Evolutionary conservation across 2,329 filamentous ascomycete species (phyloP).

Genomic region (Pyrenochaeta sp.): DNA sequence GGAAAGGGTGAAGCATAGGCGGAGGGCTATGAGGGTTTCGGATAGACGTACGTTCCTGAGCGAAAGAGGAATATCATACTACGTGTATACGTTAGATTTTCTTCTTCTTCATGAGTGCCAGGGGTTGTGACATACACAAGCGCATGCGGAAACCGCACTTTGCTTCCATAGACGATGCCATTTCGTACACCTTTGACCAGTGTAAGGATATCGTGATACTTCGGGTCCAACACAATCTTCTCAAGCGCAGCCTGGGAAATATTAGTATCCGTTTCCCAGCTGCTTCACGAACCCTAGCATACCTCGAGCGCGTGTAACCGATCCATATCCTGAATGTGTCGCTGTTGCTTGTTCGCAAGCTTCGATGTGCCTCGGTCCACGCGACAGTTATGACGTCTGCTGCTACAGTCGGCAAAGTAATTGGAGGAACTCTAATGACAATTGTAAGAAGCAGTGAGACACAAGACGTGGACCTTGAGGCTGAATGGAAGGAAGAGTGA

Average conservation of each 20-base stretch:
- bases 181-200: slow-evolving; percentile 94
- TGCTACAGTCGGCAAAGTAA: slow-evolving; percentile 6
- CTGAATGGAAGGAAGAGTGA: slow-evolving; percentile 11
- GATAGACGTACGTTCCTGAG: slow-evolving; percentile 75
- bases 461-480: slow-evolving; percentile 11
- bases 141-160: slow-evolving; percentile 97
- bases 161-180: slow-evolving; percentile 94
- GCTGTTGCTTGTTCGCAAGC: slow-evolving; percentile 11
- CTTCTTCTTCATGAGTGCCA: not conserved
- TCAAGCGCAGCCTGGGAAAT: slow-evolving; percentile 72
- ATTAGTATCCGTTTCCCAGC: slow-evolving; percentile 9
- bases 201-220: slow-evolving; percentile 83
- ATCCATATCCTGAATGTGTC: slow-evolving; percentile 34
- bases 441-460: not conserved
- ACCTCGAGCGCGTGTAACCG: slow-evolving; percentile 45
- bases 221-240: slow-evolving; percentile 79
- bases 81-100: slow-evolving; percentile 9
- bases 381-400: slow-evolving; percentile 26
- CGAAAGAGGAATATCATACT: slow-evolving; percentile 98
- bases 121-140: slow-evolving; percentile 69
- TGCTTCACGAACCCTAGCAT: not conserved
- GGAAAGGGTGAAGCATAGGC: not conserved
- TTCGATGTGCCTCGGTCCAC: slow-evolving; percentile 36
- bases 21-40: not conserved
- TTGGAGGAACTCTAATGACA: not conserved